These are phyloP conservation scores for Linum lewisii DNA, from an alignment of 345 rosid species.

Conservation along the genomic window DNA sequence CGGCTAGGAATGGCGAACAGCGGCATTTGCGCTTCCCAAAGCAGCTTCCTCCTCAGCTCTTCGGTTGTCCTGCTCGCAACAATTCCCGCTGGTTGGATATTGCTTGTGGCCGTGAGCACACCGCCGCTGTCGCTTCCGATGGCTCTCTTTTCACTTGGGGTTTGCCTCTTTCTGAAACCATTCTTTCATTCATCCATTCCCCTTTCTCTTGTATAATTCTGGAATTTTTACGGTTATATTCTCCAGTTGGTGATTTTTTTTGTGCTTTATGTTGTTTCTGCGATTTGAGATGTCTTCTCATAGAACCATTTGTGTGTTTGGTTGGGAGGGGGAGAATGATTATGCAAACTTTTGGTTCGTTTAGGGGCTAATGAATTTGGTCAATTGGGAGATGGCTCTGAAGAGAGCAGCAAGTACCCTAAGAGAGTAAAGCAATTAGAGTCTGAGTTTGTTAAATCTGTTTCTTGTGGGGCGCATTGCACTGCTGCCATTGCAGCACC, in stretches of 20 bases:
- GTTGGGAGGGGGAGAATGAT: not conserved
- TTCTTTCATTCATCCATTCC: constrained; percentile 6
- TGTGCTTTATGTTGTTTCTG: not conserved
- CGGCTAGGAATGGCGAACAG: constrained; percentile 69
- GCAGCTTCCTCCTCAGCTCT: constrained; percentile 87
- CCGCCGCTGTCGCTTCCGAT: constrained; percentile 93
- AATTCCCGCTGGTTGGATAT: constrained; percentile 85
- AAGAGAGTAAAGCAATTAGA: constrained; percentile 68
- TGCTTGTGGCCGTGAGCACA: constrained; percentile 89
- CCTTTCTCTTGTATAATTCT: not conserved
- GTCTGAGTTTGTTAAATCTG: constrained; percentile 78
- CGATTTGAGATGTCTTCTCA: too few relatives aligned
- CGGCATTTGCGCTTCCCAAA: constrained; percentile 74
- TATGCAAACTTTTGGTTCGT: constrained; percentile 3
- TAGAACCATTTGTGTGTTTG: not conserved
- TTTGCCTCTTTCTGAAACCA: constrained; percentile 20
- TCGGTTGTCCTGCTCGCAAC: constrained; percentile 75
- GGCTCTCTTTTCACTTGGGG: constrained; percentile 99
- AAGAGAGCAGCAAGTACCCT: constrained; percentile 71
- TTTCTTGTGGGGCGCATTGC: constrained; percentile 91
- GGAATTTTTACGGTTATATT: not conserved
- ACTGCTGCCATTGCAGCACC: constrained; percentile 84
- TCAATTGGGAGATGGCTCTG: constrained; percentile 97
- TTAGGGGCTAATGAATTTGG: constrained; percentile 89
- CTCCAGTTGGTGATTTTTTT: not conserved